Evolutionary conservation across 768 basidiomycete genomes (phyloP), one percentile per base, ranked within the genome.

Genomic region (Xerocomus spinulosus): DNA sequence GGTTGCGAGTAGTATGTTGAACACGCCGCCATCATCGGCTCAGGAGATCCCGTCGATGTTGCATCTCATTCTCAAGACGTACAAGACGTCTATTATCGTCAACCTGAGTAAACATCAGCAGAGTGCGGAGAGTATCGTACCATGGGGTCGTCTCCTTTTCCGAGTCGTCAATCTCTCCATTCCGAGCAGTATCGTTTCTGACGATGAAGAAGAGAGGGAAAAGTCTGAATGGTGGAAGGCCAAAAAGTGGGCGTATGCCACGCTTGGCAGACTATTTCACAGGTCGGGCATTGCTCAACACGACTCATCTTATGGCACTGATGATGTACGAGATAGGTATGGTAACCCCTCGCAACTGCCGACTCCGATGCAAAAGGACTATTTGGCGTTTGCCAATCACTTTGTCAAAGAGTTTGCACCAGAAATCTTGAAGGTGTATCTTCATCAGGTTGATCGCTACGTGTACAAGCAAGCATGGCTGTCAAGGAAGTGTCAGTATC

Each of bases 181-280:
- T 24, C 87, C 86, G 0, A 68, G 71, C 44, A 79, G 81, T 3
- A 77, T 73, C 18, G 76, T 91, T 0, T 84, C 87, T 2, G 79
- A 76, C 24, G 81, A 87, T 48, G 78, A 82, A 51, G 86, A 91
- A 5, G 85, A 86, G 14, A 73, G 87, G 29, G 89, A 92, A 69
- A 75, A 74, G 39, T 79, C 74, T 38, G 86, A 89, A 57, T 95
- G 92, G 92, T 91, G 90, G 87, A 85, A 84, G 62, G 78, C 85
- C 9, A 94, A 94, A 71, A 95, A 95, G 62, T 94, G 92, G 92
- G 88, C 92, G 1, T 92, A 85, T 60, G 80, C 77, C n/a, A 81
- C 81, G 30, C 72, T 95, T 8, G 86, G 87, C 29, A 73, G 83
- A 20, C 70, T 92, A 14, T 92, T 92, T 76, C 85, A 86, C 58